Conservation (phyloP, 768 basidiomycete species). For the Chalciporus piperatus region DNA sequence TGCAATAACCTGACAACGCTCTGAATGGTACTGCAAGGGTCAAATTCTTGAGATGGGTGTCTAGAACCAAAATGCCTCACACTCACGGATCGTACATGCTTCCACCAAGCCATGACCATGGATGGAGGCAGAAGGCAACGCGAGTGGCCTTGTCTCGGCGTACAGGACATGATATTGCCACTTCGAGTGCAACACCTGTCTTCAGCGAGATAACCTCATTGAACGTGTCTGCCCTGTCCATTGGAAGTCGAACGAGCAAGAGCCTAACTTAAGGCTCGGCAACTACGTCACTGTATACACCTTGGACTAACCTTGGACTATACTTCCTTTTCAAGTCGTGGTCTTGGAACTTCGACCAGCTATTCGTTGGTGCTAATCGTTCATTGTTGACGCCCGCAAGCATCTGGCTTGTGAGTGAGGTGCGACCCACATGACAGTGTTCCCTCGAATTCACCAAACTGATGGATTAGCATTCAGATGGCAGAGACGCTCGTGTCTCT, state of each 20-base stretch:
- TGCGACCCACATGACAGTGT: not conserved
- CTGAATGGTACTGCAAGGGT: slow-evolving; percentile 32
- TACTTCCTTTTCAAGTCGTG: not conserved
- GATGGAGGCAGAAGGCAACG: slow-evolving; percentile 72
- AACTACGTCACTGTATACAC: too few species aligned
- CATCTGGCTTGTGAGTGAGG: not conserved
- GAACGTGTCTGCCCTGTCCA: not conserved
- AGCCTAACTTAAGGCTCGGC: too few species aligned
- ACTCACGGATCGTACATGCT: slow-evolving; percentile 74
- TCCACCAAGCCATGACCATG: slow-evolving; percentile 86
- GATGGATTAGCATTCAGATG: slow-evolving; percentile 41
- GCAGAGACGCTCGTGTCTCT: slow-evolving; percentile 79
- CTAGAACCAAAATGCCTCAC: not conserved
- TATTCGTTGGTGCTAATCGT: not conserved
- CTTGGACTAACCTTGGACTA: too few species aligned
- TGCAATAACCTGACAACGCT: slow-evolving; percentile 46
- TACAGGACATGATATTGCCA: slow-evolving; percentile 32
- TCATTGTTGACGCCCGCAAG: too few species aligned
- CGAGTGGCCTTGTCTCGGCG: slow-evolving; percentile 31
- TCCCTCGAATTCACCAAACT: not conserved
- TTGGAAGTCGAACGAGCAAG: not conserved
- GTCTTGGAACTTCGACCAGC: too few species aligned
- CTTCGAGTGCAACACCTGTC: slow-evolving; percentile 46
- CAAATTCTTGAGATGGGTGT: not conserved
- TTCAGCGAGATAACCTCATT: slow-evolving; percentile 20